Base-by-base conservation (phyloP, 805 yeast species). In the Candida glaebosa region DNA sequence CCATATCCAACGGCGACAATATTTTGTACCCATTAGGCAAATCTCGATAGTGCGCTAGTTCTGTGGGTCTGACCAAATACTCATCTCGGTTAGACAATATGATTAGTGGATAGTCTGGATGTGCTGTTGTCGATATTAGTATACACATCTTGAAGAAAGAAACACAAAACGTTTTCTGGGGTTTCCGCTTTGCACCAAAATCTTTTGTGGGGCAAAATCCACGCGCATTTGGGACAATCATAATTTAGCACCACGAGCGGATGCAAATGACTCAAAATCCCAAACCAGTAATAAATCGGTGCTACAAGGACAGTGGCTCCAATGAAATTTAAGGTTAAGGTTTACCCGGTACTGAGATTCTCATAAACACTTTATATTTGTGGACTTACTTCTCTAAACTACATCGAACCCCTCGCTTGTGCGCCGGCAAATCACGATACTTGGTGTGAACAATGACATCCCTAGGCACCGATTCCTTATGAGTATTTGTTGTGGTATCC, bases 41-140 rank as follows among this genome's bases (percentile, higher is more conserved):
- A 3, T 35, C 36, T 35, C 67, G 46, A n/a, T 52, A 44, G 39
- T 57, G 52, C 30, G 91, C 82, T n/a, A 59, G 55, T 40, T 75
- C 71, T 0, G 98, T 91, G 2, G 82, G 81, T 38, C 99, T 65
- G 34, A 70, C 75, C 56, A 85, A 81, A 52, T 67, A 86, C 59
- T 93, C 99, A 57, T 93, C 99, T 35, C 99, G 62, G 56, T 91
- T 91, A 3, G 96, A 87, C 3, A 87, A 64, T 3, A 88, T 57
- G 2, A 91, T 75, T 31, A 91, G 68, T 1, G 95, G 86, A 39
- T 80, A 91, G 16, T 84, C 78, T 0, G 85, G 83, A 55, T 86
- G 90, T 2, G 67, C 72, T 10, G 79, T 76, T 2, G 95, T 75
- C 1, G 85, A 75, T 26, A 88, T 53, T 15, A 87, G 58, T 24